Evolutionary conservation across 179 eudicot species (phyloP), one percentile per base, ranked within the genome.

Genomic region (Beta lomatogona): DNA sequence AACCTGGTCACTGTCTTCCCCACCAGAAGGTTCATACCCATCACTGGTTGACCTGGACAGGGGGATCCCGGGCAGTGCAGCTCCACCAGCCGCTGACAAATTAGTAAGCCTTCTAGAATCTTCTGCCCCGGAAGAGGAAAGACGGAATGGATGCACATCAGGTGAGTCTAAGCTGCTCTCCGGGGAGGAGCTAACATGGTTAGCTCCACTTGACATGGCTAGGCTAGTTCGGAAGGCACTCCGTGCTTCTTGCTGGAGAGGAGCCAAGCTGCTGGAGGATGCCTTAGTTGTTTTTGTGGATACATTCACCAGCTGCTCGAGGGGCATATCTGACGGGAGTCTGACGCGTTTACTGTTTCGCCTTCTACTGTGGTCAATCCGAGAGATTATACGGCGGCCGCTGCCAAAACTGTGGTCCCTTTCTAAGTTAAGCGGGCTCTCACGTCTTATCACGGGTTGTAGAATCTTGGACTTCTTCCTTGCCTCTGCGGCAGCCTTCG

Each of bases 11-110:
- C 99, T 97, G 76, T 97, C 99, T 87, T 97, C 99, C 21, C 99
- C 99, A 63, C 99, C 99, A n/a, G 99, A 97, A 15, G 98, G 97
- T 52, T 97, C 99, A 70, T 97, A 97, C 52, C 99, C 99, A 57
- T 93, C 99, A 76, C 99, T 96, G 46, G 93, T 90, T 14, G 97
- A 94, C 82, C 99, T 90, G 3, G 99, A 91, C 58, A 91, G 78
- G 0, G 92, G 92, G 31, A 88, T 58, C 22, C 83, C 95, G 6
- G 87, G 83, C 52, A 82, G 76, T 15, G 78, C 84, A 41, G 84
- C 82, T 70, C 83, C 82, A 22, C 80, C 83, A 44, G 88, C 63
- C 58, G 80, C 76, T 44, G 90, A 60, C 75, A 86, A 83, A 25
- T 91, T 88, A 21, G 87, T 83, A 44, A 90, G 89, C 72, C 88